phyloP scores from a whole-genome alignment of 1,139 yeast genomes.

The Kodamaea arcana region DNA sequence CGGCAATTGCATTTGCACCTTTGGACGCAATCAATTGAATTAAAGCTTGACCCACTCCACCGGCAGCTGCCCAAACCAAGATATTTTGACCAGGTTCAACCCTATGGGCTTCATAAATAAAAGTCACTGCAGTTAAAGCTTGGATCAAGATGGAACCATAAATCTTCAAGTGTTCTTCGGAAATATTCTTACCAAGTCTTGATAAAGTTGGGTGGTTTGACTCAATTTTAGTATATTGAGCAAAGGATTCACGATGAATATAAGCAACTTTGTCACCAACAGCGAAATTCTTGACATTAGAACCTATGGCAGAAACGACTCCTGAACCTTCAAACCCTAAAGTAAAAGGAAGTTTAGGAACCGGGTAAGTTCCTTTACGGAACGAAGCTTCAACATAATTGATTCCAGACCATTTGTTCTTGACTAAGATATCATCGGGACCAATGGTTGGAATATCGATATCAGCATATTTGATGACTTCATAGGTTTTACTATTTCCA shows the following conservation, averaged over 20 bases:
- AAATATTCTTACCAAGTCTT: slow-evolving; percentile 46
- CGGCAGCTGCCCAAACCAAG: slow-evolving; percentile 89
- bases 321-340: slow-evolving; percentile 89
- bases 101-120: slow-evolving; percentile 59
- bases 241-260: slow-evolving; percentile 49
- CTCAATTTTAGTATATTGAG: slow-evolving; percentile 60
- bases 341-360: slow-evolving; percentile 49
- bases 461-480: slow-evolving; percentile 43
- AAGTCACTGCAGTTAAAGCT: slow-evolving; percentile 75
- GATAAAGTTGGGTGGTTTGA: slow-evolving; percentile 28
- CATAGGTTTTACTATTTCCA: slow-evolving; percentile 41
- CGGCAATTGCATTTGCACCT: slow-evolving; percentile 81
- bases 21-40: slow-evolving; percentile 55
- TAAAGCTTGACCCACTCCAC: slow-evolving; percentile 81
- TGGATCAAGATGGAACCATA: slow-evolving; percentile 65
- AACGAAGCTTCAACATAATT: slow-evolving; percentile 82
- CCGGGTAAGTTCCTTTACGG: slow-evolving; percentile 70
- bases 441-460: slow-evolving; percentile 55
- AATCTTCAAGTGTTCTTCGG: slow-evolving; percentile 45
- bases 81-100: slow-evolving; percentile 67
- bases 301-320: slow-evolving; percentile 63
- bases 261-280: slow-evolving; percentile 77
- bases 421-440: slow-evolving; percentile 57
- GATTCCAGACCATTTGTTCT: slow-evolving; percentile 71
- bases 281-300: slow-evolving; percentile 47